Evolutionary conservation across 139 green algal genomes (phyloP), one percentile per base, ranked within the genome.

Genomic region (Nannochloris sp.): DNA sequence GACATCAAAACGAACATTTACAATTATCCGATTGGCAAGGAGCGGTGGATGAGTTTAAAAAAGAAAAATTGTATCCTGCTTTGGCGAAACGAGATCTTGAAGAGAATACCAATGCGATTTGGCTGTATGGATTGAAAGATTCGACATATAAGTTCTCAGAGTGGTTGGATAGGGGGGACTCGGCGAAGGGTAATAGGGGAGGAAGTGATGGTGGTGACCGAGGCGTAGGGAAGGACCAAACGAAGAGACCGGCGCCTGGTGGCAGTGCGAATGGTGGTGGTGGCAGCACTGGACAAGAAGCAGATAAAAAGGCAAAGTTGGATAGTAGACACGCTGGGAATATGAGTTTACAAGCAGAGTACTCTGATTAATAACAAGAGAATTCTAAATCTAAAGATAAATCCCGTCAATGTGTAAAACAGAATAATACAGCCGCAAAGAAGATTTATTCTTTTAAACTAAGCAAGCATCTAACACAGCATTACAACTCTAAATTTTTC

Each of bases 41-140:
- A 13, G 14, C 54, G 24, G 68, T 70, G 14, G 60, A 59, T 3
- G 63, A 48, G 0, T 84, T 79, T 57, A 81, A 77, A 66, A 60
- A 30, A 6, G 19, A 73, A 24, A 37, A 71, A 24, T 51, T 95
- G 27, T 95, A 95, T 61, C 75, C 79, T 1, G 79, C 90, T 72
- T 89, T 95, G 8, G 84, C 74, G 3, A 12, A 4, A 1, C 35
- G 64, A n/a, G 84, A 90, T 47, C 54, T 25, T 0, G 60, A 56
- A 54, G 79, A 80, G 37, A 44, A 72, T 5, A 42, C 81, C 12
- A 87, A 87, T 56, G 70, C 67, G n/a, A 13, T 38, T 8, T 89
- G 79, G 76, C 47, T 85, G 25, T 33, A 47, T 7, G 55, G 23
- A 31, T 60, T 86, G 2, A 77, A 65, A 12, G 69, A 79, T 2